Evolutionary conservation across 305 asterid genomes (phyloP).

Genomic region (Vinca major): DNA sequence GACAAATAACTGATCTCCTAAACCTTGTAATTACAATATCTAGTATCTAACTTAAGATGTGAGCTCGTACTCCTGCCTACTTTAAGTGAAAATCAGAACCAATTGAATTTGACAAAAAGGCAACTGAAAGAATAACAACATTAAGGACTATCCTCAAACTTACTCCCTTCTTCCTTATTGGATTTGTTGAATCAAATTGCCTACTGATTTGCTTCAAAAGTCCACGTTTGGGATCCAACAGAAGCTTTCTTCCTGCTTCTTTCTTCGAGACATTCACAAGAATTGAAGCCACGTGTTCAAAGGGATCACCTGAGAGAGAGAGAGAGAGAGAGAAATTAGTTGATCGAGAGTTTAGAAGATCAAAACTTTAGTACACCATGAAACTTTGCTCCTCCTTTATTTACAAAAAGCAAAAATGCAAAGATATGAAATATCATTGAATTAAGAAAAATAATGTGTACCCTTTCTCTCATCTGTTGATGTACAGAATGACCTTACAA

Average conservation of each 20-base stretch:
- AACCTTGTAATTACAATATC: neutral
- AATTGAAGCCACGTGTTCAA: conserved; percentile 84
- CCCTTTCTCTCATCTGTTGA: conserved; percentile 52
- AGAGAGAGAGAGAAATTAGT: neutral
- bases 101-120: neutral
- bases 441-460: conserved; percentile 13
- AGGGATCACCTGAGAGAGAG: conserved; percentile 47
- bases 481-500: conserved; percentile 83
- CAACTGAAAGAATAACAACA: neutral
- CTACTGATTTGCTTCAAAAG: conserved; percentile 78
- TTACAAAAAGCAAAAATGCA: neutral
- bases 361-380: neutral
- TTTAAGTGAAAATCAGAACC: neutral
- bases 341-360: neutral
- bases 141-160: conserved; percentile 3
- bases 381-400: neutral
- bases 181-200: conserved; percentile 70
- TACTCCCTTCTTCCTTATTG: conserved; percentile 86
- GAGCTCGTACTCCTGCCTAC: neutral
- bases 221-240: conserved; percentile 80
- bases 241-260: conserved; percentile 72
- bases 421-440: neutral
- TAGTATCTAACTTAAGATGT: neutral
- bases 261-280: conserved; percentile 86
- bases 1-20: neutral